phyloP scores from a whole-genome alignment of 139 green algal species.

The Axilococcus clingmanii region DNA sequence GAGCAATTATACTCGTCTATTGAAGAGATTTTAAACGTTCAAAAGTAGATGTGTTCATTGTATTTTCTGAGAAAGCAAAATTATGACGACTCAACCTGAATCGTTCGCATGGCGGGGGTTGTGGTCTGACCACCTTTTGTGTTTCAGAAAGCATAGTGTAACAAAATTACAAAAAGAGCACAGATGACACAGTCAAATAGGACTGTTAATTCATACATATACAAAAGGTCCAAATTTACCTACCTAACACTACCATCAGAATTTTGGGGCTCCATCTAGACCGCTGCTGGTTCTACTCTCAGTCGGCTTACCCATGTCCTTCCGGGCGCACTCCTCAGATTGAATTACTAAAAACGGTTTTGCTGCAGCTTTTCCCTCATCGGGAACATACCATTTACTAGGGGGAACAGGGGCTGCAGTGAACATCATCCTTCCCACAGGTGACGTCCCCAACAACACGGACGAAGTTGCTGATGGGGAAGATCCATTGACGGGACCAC shows the following conservation, averaged over 20 bases:
- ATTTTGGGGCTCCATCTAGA: too few relatives aligned
- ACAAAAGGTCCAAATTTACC: too few relatives aligned
- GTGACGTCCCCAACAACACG: slow-evolving; percentile 18
- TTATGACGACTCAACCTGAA: too few relatives aligned
- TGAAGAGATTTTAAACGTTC: slow-evolving; percentile 6
- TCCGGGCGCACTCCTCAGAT: slow-evolving; percentile 19
- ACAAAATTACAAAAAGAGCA: too few relatives aligned
- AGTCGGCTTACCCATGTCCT: not conserved
- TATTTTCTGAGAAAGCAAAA: too few relatives aligned
- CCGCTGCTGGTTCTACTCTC: not conserved
- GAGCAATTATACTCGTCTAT: slow-evolving; percentile 31
- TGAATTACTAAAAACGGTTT: slow-evolving; percentile 26
- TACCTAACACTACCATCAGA: too few relatives aligned
- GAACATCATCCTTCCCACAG: slow-evolving; percentile 8
- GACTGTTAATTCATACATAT: too few relatives aligned
- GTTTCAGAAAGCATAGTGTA: too few relatives aligned
- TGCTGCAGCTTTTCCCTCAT: slow-evolving; percentile 5
- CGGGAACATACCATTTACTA: slow-evolving; percentile 31
- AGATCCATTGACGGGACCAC: slow-evolving; percentile 2
- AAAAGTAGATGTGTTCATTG: too few relatives aligned
- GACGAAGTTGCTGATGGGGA: slow-evolving; percentile 9
- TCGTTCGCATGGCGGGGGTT: too few relatives aligned
- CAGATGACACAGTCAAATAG: too few relatives aligned
- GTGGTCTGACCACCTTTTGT: too few relatives aligned
- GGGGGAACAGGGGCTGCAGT: slow-evolving; percentile 9